Evolutionary conservation across 306 rosid species (phyloP), one percentile per base, ranked within the genome.

Genomic region (Vigna radiata): DNA sequence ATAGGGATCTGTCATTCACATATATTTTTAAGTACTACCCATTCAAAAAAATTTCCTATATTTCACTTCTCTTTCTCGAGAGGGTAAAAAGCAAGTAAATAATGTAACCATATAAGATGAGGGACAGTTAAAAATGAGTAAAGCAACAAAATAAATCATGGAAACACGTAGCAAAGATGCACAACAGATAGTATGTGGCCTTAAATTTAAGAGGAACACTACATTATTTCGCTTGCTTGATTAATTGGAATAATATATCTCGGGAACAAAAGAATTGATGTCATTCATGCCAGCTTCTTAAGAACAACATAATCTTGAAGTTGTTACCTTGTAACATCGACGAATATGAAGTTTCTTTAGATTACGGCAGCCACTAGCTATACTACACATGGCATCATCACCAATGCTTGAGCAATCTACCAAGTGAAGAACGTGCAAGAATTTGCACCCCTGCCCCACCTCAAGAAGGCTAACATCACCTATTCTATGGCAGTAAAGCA

Each of bases 341-440:
- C 87, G 92, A 81, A 90, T 87, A 55, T 89, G 92, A 77, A 92
- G 94, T 77, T 89, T 92, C 92, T 92, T 90, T 85, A 92, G 76
- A 60, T 77, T 92, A 70, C 70, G 69, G 80, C 97, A 92, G 73
- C 97, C 97, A 59, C 59, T 77, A 36, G 96, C 97, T 77, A 92
- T 86, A 50, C 89, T 75, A 48, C 94, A 87, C 77, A 92, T 83
- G 75, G 89, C 93, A 48, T 86, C 94, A 82, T 92, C 94, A 66
- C 96, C 94, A 52, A 90, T 87, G 75, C 85, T 79, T 44, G 97
- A 86, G 85, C 97, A 92, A 81, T 90, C 96, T 77, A 90, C 94
- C 86, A 92, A 80, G 83, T 89, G 87, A 80, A 92, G 94, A 67
- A 90, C 82, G 80, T 89, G 89, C 86, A 92, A 75, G 81, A 87